Conservation (phyloP, 495 filamentous ascomycete species). For the Pyrenula massariospora region DNA sequence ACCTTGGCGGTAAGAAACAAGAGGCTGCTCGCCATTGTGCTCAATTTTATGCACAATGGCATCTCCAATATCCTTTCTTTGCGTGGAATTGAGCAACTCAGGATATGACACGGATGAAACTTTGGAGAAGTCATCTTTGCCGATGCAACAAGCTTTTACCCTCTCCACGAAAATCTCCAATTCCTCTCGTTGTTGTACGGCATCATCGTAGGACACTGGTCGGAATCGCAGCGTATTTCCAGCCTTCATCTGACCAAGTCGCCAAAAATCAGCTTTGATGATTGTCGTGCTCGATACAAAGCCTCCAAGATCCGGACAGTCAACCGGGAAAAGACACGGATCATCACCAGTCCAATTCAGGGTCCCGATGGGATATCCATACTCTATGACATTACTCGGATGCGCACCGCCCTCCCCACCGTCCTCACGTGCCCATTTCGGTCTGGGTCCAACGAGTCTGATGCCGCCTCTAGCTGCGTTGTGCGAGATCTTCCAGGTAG, state of each 20-base stretch:
- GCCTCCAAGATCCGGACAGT: conserved; percentile 48
- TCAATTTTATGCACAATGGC: conserved; percentile 26
- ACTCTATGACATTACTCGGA: conserved; percentile 48
- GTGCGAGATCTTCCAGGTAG: conserved; percentile 44
- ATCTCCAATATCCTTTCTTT: conserved; percentile 11
- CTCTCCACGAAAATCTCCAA: conserved; percentile 25
- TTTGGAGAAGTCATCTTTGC: conserved; percentile 5
- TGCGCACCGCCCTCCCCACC: conserved; percentile 51
- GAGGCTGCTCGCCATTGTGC: conserved; percentile 24
- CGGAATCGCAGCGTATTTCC: conserved; percentile 40
- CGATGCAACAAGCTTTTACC: conserved; percentile 10
- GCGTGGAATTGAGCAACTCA: conserved; percentile 3
- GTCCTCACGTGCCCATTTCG: conserved; percentile 41
- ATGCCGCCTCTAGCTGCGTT: conserved; percentile 47
- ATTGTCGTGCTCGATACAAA: conserved; percentile 43
- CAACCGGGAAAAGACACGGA: conserved; percentile 44
- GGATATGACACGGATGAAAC: conserved; percentile 5
- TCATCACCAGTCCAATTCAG: conserved; percentile 49
- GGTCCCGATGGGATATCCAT: conserved; percentile 41
- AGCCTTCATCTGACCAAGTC: conserved; percentile 47
- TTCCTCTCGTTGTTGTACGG: conserved; percentile 20
- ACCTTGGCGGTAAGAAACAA: conserved; percentile 37
- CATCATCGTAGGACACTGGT: conserved; percentile 32
- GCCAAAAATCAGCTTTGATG: conserved; percentile 43
- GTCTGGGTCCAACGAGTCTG: conserved; percentile 41